phyloP scores from a whole-genome alignment of 768 basidiomycete species.

The Dictyophora rubrovolvata region DNA sequence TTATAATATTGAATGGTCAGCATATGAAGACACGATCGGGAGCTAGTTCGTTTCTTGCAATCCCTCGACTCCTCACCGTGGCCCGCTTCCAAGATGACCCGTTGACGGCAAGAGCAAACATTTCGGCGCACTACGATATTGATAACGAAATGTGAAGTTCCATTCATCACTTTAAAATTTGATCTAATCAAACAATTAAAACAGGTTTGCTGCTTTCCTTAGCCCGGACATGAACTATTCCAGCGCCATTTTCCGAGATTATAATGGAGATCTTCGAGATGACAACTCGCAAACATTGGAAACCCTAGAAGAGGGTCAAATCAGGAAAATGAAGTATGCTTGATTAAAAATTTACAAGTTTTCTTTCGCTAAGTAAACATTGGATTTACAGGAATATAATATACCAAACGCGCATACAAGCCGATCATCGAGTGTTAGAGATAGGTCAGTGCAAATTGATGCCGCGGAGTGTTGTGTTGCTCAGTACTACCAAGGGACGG shows the following conservation, averaged over 20 bases:
- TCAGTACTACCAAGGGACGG: conserved; percentile 19
- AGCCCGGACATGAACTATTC: conserved; percentile 93
- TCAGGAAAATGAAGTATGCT: conserved; percentile 47
- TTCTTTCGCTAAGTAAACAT: no score
- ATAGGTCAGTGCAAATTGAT: conserved; percentile 44
- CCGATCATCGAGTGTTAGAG: conserved; percentile 51
- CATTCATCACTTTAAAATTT: neutral
- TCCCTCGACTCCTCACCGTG: conserved; percentile 24
- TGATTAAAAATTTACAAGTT: neutral
- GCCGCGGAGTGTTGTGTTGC: conserved; percentile 8
- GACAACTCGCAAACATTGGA: conserved; percentile 13
- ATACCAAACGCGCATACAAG: conserved; percentile 48
- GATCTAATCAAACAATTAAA: neutral
- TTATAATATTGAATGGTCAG: neutral
- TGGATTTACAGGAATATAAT: conserved; percentile 32
- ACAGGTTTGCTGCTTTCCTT: conserved; percentile 51
- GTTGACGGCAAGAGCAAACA: conserved; percentile 53
- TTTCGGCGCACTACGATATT: conserved; percentile 83
- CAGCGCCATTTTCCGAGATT: conserved; percentile 72
- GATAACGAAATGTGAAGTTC: conserved; percentile 53
- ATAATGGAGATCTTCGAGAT: conserved; percentile 39
- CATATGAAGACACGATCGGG: neutral
- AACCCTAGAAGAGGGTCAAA: conserved; percentile 37
- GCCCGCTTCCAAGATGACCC: conserved; percentile 59
- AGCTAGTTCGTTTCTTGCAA: conserved; percentile 17